These are phyloP conservation scores for Jamesozyma rosinii DNA, from an alignment of 805 yeast species.

Conservation along the genomic window DNA sequence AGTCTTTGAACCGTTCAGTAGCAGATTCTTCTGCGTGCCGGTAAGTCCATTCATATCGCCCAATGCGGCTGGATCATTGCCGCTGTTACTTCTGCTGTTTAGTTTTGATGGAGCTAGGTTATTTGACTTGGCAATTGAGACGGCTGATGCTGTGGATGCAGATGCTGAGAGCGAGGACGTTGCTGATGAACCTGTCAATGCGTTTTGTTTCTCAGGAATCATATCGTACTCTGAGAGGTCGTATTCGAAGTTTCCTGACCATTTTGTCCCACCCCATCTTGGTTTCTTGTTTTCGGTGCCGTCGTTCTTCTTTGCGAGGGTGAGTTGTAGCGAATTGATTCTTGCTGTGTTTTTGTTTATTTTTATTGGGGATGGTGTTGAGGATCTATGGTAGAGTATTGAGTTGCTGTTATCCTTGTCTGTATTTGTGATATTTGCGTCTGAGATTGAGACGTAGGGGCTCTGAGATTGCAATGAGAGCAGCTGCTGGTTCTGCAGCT, in stretches of 20 bases:
- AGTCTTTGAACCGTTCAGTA: constrained; percentile 8
- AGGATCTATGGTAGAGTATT: constrained; percentile 10
- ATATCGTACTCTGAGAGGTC: constrained; percentile 16
- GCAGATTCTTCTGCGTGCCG: constrained; percentile 10
- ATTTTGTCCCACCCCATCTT: constrained; percentile 12
- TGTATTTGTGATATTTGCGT: background rate
- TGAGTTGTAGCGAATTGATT: background rate
- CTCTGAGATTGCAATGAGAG: background rate
- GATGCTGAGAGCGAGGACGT: background rate
- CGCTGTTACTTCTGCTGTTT: background rate
- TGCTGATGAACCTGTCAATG: background rate
- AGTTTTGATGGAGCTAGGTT: background rate
- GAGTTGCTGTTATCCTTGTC: constrained; percentile 1
- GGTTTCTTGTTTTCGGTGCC: background rate
- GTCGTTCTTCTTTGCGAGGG: background rate
- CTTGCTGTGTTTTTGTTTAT: background rate
- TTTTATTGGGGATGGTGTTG: constrained; percentile 22
- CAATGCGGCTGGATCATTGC: background rate
- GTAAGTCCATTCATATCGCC: constrained; percentile 4
- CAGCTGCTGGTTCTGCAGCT: constrained; percentile 1
- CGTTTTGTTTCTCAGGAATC: constrained; percentile 5
- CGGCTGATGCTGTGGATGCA: background rate
- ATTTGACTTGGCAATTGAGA: background rate
- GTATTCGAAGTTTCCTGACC: constrained; percentile 28
- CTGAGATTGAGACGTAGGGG: background rate